These are phyloP conservation scores for Suhomyces chickasaworum DNA, from an alignment of 1,139 yeast genomes.

Conservation along the genomic window DNA sequence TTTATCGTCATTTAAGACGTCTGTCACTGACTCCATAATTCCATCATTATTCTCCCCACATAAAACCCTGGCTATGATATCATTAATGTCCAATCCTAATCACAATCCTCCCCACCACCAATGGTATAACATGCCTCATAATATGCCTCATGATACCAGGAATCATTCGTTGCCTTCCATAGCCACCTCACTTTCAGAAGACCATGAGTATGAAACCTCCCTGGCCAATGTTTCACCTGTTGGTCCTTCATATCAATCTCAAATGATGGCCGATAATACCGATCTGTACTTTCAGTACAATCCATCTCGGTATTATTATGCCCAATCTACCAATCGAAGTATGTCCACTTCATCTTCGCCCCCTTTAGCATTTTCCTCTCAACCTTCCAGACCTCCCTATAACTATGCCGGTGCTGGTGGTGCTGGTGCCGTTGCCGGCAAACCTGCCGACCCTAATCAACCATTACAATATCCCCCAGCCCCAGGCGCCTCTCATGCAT, in stretches of 20 bases:
- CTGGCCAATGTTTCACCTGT: slow-evolving; percentile 7
- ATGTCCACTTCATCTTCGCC: slow-evolving; percentile 8
- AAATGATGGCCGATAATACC: background rate
- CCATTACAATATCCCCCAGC: slow-evolving; percentile 4
- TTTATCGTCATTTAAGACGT: too few relatives aligned
- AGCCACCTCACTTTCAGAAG: background rate
- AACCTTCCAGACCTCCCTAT: slow-evolving; percentile 5
- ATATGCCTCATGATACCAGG: background rate
- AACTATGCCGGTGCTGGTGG: too few relatives aligned
- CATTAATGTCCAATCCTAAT: slow-evolving; percentile 11
- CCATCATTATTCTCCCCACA: slow-evolving; percentile 1
- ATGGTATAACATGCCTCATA: slow-evolving; percentile 1
- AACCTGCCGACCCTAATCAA: slow-evolving; percentile 3
- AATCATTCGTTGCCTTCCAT: slow-evolving; percentile 2
- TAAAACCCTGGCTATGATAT: slow-evolving; percentile 7
- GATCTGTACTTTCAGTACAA: slow-evolving; percentile 11
- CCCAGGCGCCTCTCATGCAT: background rate
- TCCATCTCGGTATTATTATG: slow-evolving; percentile 5
- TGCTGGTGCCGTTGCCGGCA: too few relatives aligned
- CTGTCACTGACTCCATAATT: background rate
- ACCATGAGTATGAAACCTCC: background rate
- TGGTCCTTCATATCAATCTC: slow-evolving; percentile 2
- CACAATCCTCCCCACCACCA: slow-evolving; percentile 3
- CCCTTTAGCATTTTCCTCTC: slow-evolving; percentile 5
- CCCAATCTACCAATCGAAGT: background rate